Evolutionary conservation across 805 yeast species (phyloP), one percentile per base, ranked within the genome.

Genomic region (Kazachstania martiniae): DNA sequence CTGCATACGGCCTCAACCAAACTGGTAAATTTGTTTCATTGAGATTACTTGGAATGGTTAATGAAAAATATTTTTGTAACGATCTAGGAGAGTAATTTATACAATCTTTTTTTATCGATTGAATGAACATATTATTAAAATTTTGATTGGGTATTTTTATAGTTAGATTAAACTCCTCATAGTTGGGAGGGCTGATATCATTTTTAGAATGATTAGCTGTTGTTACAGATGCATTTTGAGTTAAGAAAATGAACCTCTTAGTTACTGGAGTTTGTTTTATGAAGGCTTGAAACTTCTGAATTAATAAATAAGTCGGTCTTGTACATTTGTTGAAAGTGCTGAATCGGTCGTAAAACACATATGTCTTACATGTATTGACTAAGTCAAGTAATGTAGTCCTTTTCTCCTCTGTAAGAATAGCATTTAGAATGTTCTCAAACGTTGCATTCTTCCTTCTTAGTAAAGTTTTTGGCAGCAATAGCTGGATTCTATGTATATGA

Each of bases 41-140:
- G 2, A 53, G 24, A n/a, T 39, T 35, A 1, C 28, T 25, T 8
- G 61, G 61, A 12, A 51, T 44, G 18, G 41, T 43, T 29, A 53
- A 54, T 6, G 37, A 25, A 25, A 56, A 56, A 35, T 46, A 53
- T 33, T 47, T 53, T 18, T 41, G 41, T 15, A 56, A 27, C 4
- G 58, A 53, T 14, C 35, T 42, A 8, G 61, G 61, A 9, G 61
- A 56, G 34, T 56, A 56, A 27, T 53, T 52, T 3, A 54, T 35
- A 2, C 46, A 25, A 28, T 53, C 58, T 29, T 47, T 53, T 27
- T 56, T 56, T 3, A 56, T 42, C n/a, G 59, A 56, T 22, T 49
- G 50, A 4, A 51, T 36, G 31, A 52, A 52, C 46, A 44, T 43
- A 14, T 41, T 40, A 18, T 37, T 43, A 18, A 45, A 34, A 3